These are phyloP conservation scores for Hypoxylon sp. DNA, from an alignment of 2,329 filamentous ascomycete species.

Conservation along the genomic window DNA sequence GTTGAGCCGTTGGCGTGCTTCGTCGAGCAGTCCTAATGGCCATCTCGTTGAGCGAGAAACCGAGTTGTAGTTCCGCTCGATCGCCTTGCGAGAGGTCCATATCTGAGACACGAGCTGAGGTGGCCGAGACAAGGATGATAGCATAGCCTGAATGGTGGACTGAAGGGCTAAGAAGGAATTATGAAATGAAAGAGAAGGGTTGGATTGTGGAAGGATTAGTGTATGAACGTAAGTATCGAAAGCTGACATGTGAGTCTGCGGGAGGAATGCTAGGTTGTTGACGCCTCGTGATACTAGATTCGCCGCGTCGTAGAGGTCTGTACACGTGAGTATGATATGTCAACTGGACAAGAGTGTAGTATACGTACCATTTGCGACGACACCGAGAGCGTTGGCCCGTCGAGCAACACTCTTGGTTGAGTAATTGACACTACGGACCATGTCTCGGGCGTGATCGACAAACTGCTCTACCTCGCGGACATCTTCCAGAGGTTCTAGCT, in stretches of 20 bases:
- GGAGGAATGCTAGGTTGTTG: constrained; percentile 70
- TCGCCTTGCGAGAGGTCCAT: constrained; percentile 73
- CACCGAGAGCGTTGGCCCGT: constrained; percentile 76
- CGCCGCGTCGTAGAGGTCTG: constrained; percentile 74
- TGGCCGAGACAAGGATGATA: constrained; percentile 80
- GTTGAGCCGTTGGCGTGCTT: constrained; percentile 81
- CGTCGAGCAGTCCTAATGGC: constrained; percentile 84
- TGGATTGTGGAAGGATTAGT: constrained; percentile 72
- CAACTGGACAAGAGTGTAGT: not conserved
- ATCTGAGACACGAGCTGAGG: constrained; percentile 80
- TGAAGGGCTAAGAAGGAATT: constrained; percentile 81
- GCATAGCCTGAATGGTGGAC: constrained; percentile 81
- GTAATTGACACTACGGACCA: constrained; percentile 83
- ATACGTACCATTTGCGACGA: constrained; percentile 66
- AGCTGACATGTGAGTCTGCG: constrained; percentile 71
- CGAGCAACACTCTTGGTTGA: constrained; percentile 84
- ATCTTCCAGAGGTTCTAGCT: constrained; percentile 84
- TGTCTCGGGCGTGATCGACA: constrained; percentile 87
- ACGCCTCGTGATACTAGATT: constrained; percentile 61
- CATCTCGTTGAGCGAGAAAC: constrained; percentile 78
- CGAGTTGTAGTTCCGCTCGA: constrained; percentile 80
- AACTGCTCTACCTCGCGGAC: constrained; percentile 92
- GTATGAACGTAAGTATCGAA: constrained; percentile 75
- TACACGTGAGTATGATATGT: constrained; percentile 36
- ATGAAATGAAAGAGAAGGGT: constrained; percentile 77